A percentile compares a stretch with the other conserved stretches of the same genome.
phyloP scores from a whole-genome alignment of 2,329 filamentous ascomycete species.

The Fusarium sororula region DNA sequence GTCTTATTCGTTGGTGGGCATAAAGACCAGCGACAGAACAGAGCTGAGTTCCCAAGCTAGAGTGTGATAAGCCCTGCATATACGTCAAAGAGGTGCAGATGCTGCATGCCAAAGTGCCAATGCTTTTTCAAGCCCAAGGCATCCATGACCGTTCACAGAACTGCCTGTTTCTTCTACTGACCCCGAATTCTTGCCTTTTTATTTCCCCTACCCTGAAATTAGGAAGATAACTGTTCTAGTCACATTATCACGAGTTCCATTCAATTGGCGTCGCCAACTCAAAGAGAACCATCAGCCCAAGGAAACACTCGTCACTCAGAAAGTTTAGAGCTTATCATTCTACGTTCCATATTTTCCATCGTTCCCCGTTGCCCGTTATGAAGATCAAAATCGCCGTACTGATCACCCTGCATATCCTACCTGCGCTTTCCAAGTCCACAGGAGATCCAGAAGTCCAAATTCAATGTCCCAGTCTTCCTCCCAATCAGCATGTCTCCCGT shows the following conservation, averaged over 20 bases:
- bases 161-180: no score
- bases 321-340: no score
- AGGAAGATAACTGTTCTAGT: no score
- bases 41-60: neutral
- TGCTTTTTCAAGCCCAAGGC: neutral
- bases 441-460: neutral
- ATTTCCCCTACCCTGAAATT: no score
- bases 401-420: neutral
- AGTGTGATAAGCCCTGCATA: neutral
- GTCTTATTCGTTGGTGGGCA: neutral
- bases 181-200: no score
- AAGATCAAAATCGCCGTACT: neutral
- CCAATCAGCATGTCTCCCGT: neutral
- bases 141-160: no score
- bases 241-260: no score
- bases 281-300: no score
- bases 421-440: neutral
- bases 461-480: neutral
- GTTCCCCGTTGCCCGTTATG: no score
- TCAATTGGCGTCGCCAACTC: no score
- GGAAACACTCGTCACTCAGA: no score
- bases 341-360: no score
- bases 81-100: neutral
- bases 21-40: neutral
- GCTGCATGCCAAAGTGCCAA: neutral